phyloP scores from a whole-genome alignment of 73 alveolate species.

The Paramecium caudatum region DNA sequence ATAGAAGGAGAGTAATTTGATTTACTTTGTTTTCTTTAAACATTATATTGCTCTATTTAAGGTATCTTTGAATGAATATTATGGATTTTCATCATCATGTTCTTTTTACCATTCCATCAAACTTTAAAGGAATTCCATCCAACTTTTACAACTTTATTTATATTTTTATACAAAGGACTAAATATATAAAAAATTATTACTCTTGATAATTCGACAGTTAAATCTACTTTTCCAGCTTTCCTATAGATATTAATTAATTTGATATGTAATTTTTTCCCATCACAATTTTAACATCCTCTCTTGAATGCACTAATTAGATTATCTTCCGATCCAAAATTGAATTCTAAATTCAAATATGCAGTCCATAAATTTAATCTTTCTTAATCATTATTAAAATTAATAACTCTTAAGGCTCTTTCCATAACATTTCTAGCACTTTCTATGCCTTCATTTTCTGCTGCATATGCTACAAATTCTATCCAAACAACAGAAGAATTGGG shows the following conservation, averaged over 20 bases:
- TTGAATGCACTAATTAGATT: conserved; percentile 86
- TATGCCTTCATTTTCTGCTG: conserved; percentile 88
- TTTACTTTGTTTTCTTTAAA: conserved; percentile 85
- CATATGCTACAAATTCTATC: conserved; percentile 93
- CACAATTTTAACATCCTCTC: conserved; percentile 93
- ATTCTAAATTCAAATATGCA: conserved; percentile 95
- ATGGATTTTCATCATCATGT: conserved; percentile 77
- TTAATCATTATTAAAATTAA: conserved; percentile 88
- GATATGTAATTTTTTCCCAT: conserved; percentile 86
- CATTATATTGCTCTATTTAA: conserved; percentile 88
- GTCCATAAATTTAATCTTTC: conserved; percentile 93
- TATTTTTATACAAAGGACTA: conserved; percentile 68
- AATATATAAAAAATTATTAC: neutral
- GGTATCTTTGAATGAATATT: conserved; percentile 67
- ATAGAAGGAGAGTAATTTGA: conserved; percentile 86
- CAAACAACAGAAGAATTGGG: conserved; percentile 90
- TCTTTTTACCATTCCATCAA: conserved; percentile 73
- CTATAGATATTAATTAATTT: conserved; percentile 89
- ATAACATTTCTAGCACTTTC: conserved; percentile 91
- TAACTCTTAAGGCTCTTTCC: conserved; percentile 95
- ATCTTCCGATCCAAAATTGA: conserved; percentile 91
- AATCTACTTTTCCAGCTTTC: conserved; percentile 81
- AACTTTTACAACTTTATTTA: conserved; percentile 69
- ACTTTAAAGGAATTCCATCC: conserved; percentile 71
- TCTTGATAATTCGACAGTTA: conserved; percentile 64